phyloP scores from a whole-genome alignment of 129 eudicot genomes.

The Pulicaria dysenterica region DNA sequence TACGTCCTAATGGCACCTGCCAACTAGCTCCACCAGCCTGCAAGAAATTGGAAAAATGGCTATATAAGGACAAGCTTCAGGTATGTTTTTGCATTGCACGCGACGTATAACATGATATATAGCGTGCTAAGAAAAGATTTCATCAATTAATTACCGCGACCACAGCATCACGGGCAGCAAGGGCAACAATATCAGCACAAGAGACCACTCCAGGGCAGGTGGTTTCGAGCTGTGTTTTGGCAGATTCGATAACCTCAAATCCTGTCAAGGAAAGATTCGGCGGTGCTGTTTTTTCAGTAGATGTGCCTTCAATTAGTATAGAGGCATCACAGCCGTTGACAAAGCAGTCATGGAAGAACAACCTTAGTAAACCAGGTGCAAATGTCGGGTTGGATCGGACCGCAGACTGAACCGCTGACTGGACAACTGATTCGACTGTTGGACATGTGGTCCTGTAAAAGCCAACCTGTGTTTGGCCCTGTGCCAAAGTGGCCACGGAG shows the following conservation, averaged over 20 bases:
- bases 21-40: slow-evolving; percentile 57
- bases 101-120: not conserved
- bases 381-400: slow-evolving; percentile 38
- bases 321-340: slow-evolving; percentile 77
- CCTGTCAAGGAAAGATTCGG: slow-evolving; percentile 52
- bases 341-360: slow-evolving; percentile 62
- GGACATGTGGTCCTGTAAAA: slow-evolving; percentile 49
- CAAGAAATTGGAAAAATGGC: not conserved
- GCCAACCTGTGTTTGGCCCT: slow-evolving; percentile 48
- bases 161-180: slow-evolving; percentile 61
- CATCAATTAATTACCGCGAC: slow-evolving; percentile 42
- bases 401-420: slow-evolving; percentile 42
- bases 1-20: slow-evolving; percentile 66
- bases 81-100: too few relatives aligned
- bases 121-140: not conserved
- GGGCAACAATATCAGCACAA: slow-evolving; percentile 79
- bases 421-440: slow-evolving; percentile 51
- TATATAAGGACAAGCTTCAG: not conserved
- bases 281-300: slow-evolving; percentile 50
- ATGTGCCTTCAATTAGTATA: slow-evolving; percentile 48
- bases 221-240: slow-evolving; percentile 50
- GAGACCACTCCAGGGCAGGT: slow-evolving; percentile 70
- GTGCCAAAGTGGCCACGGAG: slow-evolving; percentile 11
- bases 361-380: slow-evolving; percentile 60
- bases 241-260: slow-evolving; percentile 59